A percentile compares a stretch with the other conserved stretches of the same genome.
Evolutionary conservation across 192 early-diverging fungal genomes (phyloP).

Genomic region (Coemansia sp.): DNA sequence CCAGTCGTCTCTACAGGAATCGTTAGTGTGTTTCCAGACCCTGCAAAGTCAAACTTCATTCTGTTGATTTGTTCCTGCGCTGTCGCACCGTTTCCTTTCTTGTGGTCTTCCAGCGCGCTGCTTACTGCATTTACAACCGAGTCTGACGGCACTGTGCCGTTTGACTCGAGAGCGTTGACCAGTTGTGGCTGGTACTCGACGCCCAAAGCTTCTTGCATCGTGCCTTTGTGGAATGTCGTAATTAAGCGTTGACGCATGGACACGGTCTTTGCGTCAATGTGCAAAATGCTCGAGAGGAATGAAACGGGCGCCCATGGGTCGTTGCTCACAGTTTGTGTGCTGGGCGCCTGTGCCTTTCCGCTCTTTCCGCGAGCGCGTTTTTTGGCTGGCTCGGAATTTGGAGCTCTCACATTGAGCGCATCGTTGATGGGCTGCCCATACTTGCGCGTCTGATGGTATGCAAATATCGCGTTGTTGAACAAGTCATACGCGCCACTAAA

Average conservation of each 20-base stretch:
- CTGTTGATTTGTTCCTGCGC: conserved; percentile 23
- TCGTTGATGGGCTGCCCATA: conserved; percentile 49
- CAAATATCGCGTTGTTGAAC: conserved; percentile 48
- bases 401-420: background rate
- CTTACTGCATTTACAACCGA: background rate
- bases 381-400: background rate
- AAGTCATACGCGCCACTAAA: conserved; percentile 52
- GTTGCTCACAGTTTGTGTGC: conserved; percentile 10
- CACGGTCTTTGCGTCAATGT: conserved; percentile 13
- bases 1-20: background rate
- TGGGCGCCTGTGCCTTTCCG: conserved; percentile 10
- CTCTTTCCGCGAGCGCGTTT: conserved; percentile 25
- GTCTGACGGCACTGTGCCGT: background rate
- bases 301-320: conserved; percentile 48
- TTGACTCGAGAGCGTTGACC: conserved; percentile 14
- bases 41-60: conserved; percentile 34
- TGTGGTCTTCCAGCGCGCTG: background rate
- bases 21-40: background rate
- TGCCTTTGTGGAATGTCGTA: conserved; percentile 27
- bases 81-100: background rate
- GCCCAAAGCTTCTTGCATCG: conserved; percentile 35
- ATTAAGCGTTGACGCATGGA: conserved; percentile 19
- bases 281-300: conserved; percentile 48
- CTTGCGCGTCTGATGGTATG: conserved; percentile 51
- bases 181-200: conserved; percentile 40